These are phyloP conservation scores for Podila horticola DNA, from an alignment of 192 early-diverging fungal genomes.

Conservation along the genomic window DNA sequence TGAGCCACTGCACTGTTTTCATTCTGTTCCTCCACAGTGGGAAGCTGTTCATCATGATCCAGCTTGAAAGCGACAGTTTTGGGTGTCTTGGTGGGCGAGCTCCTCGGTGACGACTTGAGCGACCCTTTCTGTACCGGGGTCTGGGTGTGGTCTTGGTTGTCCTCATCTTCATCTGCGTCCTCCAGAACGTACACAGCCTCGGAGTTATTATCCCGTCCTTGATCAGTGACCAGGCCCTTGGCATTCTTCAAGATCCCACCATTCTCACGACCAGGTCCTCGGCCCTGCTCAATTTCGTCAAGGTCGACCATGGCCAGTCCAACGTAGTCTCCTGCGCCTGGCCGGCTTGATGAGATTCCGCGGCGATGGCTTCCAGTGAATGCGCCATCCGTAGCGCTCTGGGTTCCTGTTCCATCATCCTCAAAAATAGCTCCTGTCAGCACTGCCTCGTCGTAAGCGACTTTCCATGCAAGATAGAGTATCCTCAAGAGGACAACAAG, in stretches of 20 bases:
- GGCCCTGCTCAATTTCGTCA: conserved; percentile 31
- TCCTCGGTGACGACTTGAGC: too few relatives aligned
- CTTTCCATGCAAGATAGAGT: conserved; percentile 40
- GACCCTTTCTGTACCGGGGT: too few relatives aligned
- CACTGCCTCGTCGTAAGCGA: conserved; percentile 44
- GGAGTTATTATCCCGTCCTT: not conserved
- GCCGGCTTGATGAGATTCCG: conserved; percentile 4
- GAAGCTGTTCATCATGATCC: too few relatives aligned
- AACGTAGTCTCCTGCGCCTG: conserved; percentile 27
- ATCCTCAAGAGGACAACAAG: conserved; percentile 27
- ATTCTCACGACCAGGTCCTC: conserved; percentile 2
- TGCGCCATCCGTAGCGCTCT: not conserved
- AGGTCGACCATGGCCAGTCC: conserved; percentile 46
- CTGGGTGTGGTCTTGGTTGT: not conserved
- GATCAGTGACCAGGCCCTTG: not conserved
- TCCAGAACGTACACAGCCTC: conserved; percentile 29
- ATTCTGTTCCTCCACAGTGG: too few relatives aligned
- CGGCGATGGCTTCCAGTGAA: conserved; percentile 12
- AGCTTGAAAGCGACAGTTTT: too few relatives aligned
- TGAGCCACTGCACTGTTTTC: too few relatives aligned
- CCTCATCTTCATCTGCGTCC: conserved; percentile 24
- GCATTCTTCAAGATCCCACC: not conserved
- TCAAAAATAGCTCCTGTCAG: conserved; percentile 47
- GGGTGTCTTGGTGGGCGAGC: too few relatives aligned
- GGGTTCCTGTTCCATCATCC: conserved; percentile 7